A percentile compares a stretch with the other conserved stretches of the same genome.
phyloP scores from a whole-genome alignment of 768 basidiomycete species.

The Tylopilus intermedius region DNA sequence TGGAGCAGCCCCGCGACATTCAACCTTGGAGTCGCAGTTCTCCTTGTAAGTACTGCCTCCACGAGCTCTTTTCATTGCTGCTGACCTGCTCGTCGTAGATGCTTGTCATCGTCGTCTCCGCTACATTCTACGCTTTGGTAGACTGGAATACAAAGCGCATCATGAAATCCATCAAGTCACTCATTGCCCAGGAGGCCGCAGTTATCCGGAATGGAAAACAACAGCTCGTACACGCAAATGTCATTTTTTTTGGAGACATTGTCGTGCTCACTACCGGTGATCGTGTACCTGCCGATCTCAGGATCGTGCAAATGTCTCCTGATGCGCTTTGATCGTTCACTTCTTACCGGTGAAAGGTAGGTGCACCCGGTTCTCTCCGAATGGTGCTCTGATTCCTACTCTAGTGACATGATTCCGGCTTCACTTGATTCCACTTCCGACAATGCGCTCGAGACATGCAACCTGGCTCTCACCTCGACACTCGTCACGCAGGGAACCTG shows the following conservation, averaged over 20 bases:
- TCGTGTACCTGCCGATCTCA: constrained; percentile 55
- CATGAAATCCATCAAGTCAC: constrained; percentile 54
- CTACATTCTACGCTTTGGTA: constrained; percentile 46
- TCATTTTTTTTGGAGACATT: constrained; percentile 55
- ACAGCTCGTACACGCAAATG: constrained; percentile 45
- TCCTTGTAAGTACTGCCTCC: constrained; percentile 36
- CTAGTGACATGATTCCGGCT: constrained; percentile 42
- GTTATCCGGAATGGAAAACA: constrained; percentile 48
- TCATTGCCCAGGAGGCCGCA: constrained; percentile 55
- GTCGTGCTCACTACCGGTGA: constrained; percentile 52
- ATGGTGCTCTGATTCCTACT: not conserved
- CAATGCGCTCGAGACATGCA: constrained; percentile 45
- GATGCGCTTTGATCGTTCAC: constrained; percentile 49
- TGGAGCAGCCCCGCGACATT: constrained; percentile 29
- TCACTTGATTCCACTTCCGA: constrained; percentile 42
- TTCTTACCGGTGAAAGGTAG: constrained; percentile 47
- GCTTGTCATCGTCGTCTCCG: constrained; percentile 38
- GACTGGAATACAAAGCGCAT: constrained; percentile 47
- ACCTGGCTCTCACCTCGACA: constrained; percentile 46
- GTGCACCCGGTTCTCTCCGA: not conserved
- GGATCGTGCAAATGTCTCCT: constrained; percentile 47
- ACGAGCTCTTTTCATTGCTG: not conserved
- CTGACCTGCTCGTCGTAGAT: constrained; percentile 27
- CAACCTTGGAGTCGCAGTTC: constrained; percentile 49
- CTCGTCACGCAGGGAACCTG: constrained; percentile 41